These are phyloP conservation scores for Cystoderma amianthinum DNA, from an alignment of 768 basidiomycete species.

Conservation along the genomic window DNA sequence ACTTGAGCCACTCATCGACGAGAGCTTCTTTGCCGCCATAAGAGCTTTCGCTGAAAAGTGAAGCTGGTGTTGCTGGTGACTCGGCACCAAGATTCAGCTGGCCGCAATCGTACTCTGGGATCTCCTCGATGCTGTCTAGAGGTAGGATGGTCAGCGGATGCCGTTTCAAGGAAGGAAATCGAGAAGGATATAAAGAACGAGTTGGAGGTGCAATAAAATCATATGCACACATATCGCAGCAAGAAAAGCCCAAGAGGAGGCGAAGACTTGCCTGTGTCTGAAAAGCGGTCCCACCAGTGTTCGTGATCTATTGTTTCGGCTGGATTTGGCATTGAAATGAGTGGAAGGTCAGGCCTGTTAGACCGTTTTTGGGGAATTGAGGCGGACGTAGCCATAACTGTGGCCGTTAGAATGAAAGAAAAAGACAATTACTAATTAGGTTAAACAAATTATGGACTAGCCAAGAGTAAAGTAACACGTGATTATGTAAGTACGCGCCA, in stretches of 20 bases:
- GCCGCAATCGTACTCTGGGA: background rate
- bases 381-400: too few relatives aligned
- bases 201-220: background rate
- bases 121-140: background rate
- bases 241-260: background rate
- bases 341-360: background rate
- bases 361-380: background rate
- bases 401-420: too few relatives aligned
- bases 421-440: too few relatives aligned
- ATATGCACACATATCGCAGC: background rate
- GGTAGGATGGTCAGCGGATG: background rate
- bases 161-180: too few relatives aligned
- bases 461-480: too few relatives aligned
- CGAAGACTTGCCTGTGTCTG: background rate
- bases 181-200: background rate
- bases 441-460: too few relatives aligned
- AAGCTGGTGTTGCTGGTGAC: background rate
- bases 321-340: background rate
- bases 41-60: too few relatives aligned
- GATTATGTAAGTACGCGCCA: too few relatives aligned
- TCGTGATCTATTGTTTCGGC: background rate
- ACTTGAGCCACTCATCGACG: background rate
- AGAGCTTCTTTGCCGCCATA: background rate
- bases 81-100: background rate
- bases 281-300: background rate